Conservation (phyloP, 805 yeast genomes). For the Saccharomycopsis microspora region DNA sequence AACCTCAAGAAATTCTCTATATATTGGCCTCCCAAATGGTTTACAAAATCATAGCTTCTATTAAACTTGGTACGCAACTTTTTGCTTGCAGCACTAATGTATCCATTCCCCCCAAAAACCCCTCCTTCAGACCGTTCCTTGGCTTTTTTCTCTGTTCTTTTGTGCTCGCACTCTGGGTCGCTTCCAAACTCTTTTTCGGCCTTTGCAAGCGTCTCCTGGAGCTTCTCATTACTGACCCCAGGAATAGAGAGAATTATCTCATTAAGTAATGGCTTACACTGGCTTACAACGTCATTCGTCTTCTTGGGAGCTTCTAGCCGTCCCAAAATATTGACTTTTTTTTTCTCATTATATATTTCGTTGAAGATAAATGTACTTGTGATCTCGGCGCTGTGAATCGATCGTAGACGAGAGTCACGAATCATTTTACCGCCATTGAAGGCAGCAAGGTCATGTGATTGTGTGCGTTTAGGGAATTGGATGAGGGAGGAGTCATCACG, state of each 20-base stretch:
- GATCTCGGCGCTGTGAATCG: conserved; percentile 10
- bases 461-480: no score
- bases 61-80: conserved; percentile 3
- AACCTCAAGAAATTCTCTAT: conserved; percentile 7
- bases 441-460: neutral
- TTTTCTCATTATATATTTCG: conserved; percentile 10
- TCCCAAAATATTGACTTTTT: neutral
- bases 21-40: conserved; percentile 2
- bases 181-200: neutral
- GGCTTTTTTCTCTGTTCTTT: neutral
- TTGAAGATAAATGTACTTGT: conserved; percentile 11
- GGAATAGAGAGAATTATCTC: conserved; percentile 11
- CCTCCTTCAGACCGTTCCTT: neutral
- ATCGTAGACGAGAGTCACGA: conserved; percentile 7
- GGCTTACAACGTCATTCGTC: no score
- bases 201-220: neutral
- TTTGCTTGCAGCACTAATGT: neutral
- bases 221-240: neutral
- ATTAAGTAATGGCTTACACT: neutral
- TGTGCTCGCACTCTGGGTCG: no score
- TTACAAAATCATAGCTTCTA: conserved; percentile 6
- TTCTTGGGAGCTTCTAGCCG: no score
- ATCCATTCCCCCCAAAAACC: neutral
- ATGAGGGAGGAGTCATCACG: no score
- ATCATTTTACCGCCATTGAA: conserved; percentile 11